Conservation (phyloP, 2,329 filamentous ascomycete species). For the Phialocephala subalpina region DNA sequence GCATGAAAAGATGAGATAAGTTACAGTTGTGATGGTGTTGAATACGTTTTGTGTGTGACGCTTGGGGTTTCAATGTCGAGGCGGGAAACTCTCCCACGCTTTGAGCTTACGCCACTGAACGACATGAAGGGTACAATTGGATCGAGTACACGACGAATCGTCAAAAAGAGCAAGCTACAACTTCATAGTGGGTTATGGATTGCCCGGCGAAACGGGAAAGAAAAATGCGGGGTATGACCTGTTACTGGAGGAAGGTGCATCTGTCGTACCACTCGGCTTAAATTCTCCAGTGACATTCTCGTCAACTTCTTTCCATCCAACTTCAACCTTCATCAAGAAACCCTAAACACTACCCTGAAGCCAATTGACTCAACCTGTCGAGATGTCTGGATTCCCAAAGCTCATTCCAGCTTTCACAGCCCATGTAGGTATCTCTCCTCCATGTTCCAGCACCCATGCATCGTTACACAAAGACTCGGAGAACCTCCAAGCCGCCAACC, state of each 20-base stretch:
- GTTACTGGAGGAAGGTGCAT: neutral
- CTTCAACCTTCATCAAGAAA: neutral
- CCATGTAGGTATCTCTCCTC: conserved; percentile 41
- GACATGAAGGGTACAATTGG: neutral
- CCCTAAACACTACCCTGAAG: neutral
- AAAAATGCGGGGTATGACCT: neutral
- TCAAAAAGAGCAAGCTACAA: neutral
- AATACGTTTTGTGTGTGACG: neutral
- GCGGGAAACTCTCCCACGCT: neutral
- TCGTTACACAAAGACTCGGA: neutral
- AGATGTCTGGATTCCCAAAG: conserved; percentile 46
- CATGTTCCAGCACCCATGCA: neutral
- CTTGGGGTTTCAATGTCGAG: neutral
- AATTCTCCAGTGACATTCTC: neutral
- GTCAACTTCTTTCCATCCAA: neutral
- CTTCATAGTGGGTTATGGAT: neutral
- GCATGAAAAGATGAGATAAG: conserved; percentile 1
- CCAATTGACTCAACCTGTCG: neutral
- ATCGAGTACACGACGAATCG: no score
- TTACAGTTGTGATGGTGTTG: neutral
- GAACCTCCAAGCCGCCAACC: neutral
- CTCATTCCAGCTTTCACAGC: conserved; percentile 50
- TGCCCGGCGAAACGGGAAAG: neutral
- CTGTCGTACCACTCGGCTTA: neutral
- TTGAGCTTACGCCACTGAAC: neutral